Percentiles rank a stretch among this genome's conserved stretches.
Evolutionary conservation across 176 grass and related monocot genomes (phyloP).

Genomic region (Aegilops bicornis): DNA sequence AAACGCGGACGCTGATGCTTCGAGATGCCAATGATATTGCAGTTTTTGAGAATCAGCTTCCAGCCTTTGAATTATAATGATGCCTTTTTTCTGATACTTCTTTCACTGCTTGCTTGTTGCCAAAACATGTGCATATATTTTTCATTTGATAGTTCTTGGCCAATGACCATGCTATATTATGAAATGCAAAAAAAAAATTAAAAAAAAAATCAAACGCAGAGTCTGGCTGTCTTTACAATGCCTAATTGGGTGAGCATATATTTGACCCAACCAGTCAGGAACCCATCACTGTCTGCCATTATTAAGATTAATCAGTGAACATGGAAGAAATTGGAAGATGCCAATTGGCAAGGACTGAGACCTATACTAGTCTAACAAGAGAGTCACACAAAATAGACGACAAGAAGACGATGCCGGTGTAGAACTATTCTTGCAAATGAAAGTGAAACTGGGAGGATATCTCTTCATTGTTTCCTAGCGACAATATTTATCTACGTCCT

Average conservation of each 20-base stretch:
- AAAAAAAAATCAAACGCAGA: background rate
- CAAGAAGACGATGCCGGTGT: background rate
- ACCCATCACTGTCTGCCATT: background rate
- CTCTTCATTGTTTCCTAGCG: background rate
- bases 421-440: background rate
- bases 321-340: background rate
- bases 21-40: background rate
- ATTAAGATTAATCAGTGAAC: background rate
- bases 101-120: background rate
- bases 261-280: background rate
- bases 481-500: constrained; percentile 25
- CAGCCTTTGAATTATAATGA: background rate
- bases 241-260: background rate
- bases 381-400: background rate
- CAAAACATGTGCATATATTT: background rate
- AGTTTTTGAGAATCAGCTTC: background rate
- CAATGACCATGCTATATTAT: background rate
- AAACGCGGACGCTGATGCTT: background rate
- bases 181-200: too few relatives aligned
- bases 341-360: background rate
- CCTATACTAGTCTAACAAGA: background rate
- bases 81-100: background rate
- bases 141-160: background rate
- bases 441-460: background rate
- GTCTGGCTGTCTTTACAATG: background rate